Conservation (phyloP, 257 asterid species). For the Oldenlandia corymbosa region DNA sequence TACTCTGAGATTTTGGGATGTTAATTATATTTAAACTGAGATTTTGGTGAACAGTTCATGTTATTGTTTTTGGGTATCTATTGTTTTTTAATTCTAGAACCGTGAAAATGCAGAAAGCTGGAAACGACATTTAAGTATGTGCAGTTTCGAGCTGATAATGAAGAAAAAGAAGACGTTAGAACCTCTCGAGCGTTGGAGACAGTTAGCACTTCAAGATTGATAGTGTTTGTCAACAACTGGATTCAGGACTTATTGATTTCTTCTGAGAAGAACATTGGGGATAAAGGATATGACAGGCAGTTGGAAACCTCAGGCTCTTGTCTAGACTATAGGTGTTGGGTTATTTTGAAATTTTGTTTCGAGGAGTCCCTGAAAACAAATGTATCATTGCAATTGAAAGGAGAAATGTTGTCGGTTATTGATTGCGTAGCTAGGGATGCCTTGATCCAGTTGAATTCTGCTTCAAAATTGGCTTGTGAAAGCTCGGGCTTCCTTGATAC, state of each 20-base stretch:
- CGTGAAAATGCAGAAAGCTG: constrained; percentile 64
- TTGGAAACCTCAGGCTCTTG: constrained; percentile 35
- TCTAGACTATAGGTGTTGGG: constrained; percentile 74
- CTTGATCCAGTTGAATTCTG: constrained; percentile 23
- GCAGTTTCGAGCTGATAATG: constrained; percentile 30
- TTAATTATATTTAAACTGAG: no score
- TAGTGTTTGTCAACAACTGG: constrained; percentile 61
- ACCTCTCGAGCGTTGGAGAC: constrained; percentile 31
- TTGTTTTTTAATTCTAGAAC: constrained; percentile 14
- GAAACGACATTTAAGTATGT: constrained; percentile 59
- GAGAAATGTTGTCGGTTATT: constrained; percentile 62
- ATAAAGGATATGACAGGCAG: constrained; percentile 24
- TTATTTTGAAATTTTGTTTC: constrained; percentile 65
- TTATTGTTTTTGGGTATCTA: neutral
- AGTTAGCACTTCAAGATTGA: constrained; percentile 54
- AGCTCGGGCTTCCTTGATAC: constrained; percentile 35
- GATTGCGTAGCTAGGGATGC: constrained; percentile 46
- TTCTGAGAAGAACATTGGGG: constrained; percentile 49
- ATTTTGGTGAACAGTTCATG: neutral
- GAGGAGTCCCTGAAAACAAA: constrained; percentile 56
- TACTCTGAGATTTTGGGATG: no score
- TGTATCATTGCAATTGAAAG: constrained; percentile 43
- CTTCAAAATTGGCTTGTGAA: constrained; percentile 26
- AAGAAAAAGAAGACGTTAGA: constrained; percentile 22
- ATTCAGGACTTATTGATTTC: constrained; percentile 59